A percentile compares a stretch with the other conserved stretches of the same genome.
Conservation (phyloP, 2,329 filamentous ascomycete species). For the Fusarium sp. region DNA sequence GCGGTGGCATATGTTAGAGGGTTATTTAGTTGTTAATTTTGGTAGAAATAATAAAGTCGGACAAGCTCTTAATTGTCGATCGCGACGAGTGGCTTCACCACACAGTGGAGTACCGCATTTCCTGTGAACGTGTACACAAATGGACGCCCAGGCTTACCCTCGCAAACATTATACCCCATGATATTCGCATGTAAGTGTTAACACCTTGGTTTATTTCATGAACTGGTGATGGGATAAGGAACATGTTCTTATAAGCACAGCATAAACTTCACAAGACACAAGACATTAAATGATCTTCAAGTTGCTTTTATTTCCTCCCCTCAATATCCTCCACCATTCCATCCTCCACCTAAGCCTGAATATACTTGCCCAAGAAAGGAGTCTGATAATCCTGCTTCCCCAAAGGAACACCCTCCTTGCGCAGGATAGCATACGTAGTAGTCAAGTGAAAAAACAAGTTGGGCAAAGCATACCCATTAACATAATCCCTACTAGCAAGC, state of each 20-base stretch:
- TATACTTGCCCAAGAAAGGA: conserved; percentile 48
- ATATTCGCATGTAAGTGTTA: not conserved
- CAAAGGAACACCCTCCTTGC: conserved; percentile 70
- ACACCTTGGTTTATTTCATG: not conserved
- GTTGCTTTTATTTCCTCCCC: not conserved
- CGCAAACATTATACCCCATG: too few species aligned
- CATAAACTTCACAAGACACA: not conserved
- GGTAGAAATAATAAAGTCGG: too few species aligned
- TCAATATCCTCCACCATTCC: not conserved
- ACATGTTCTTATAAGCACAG: not conserved
- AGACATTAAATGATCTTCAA: too few species aligned
- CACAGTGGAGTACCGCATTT: too few species aligned
- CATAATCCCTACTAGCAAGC: conserved; percentile 54
- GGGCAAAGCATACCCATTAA: conserved; percentile 63
- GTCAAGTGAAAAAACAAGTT: conserved; percentile 74
- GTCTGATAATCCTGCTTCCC: conserved; percentile 69
- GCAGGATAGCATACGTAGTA: conserved; percentile 70
- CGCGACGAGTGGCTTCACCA: too few species aligned
- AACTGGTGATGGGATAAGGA: not conserved
- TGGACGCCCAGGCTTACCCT: too few species aligned
- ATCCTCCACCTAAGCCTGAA: conserved; percentile 4
- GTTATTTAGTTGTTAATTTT: too few species aligned
- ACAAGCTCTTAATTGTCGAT: too few species aligned
- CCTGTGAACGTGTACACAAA: too few species aligned
- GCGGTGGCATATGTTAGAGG: too few species aligned